phyloP scores from a whole-genome alignment of 495 filamentous ascomycete genomes.

The Hyphodiscus hymeniophilus region DNA sequence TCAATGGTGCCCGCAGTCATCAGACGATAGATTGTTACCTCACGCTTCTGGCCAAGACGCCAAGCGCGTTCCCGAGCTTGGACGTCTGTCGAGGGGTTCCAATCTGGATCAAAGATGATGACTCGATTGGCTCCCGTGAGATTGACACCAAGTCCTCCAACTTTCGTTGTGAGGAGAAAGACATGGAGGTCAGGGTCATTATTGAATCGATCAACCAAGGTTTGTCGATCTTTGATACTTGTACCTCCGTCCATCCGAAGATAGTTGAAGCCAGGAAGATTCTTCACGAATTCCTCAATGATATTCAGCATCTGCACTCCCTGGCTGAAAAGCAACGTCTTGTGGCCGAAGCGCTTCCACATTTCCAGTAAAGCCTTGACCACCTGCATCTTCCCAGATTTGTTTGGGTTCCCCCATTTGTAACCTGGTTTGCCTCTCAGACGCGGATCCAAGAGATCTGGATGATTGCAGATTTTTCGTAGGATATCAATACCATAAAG shows the following conservation, averaged over 20 bases:
- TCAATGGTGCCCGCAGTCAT: constrained; percentile 98
- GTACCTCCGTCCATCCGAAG: constrained; percentile 91
- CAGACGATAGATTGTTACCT: constrained; percentile 88
- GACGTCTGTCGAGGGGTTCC: constrained; percentile 91
- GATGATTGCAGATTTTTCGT: constrained; percentile 96
- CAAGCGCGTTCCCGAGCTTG: constrained; percentile 96
- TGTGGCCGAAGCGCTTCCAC: constrained; percentile 83
- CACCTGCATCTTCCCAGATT: constrained; percentile 94
- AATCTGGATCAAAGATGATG: constrained; percentile 96
- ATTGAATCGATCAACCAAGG: constrained; percentile 88
- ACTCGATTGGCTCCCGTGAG: constrained; percentile 91
- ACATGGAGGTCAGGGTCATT: constrained; percentile 67
- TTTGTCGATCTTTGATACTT: constrained; percentile 70
- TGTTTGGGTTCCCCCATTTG: constrained; percentile 61
- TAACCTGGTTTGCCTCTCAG: constrained; percentile 51
- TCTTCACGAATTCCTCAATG: constrained; percentile 66
- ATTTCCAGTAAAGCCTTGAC: constrained; percentile 72
- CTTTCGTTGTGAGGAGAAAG: constrained; percentile 89
- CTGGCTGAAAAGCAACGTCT: constrained; percentile 85
- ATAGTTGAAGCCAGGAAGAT: constrained; percentile 62
- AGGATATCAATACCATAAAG: constrained; percentile 85
- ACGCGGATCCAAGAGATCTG: constrained; percentile 66
- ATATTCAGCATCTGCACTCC: constrained; percentile 91
- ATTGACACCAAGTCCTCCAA: constrained; percentile 89
- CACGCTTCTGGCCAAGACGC: constrained; percentile 88